Conservation (phyloP, 768 basidiomycete species). For the Rhodocollybia butyracea region DNA sequence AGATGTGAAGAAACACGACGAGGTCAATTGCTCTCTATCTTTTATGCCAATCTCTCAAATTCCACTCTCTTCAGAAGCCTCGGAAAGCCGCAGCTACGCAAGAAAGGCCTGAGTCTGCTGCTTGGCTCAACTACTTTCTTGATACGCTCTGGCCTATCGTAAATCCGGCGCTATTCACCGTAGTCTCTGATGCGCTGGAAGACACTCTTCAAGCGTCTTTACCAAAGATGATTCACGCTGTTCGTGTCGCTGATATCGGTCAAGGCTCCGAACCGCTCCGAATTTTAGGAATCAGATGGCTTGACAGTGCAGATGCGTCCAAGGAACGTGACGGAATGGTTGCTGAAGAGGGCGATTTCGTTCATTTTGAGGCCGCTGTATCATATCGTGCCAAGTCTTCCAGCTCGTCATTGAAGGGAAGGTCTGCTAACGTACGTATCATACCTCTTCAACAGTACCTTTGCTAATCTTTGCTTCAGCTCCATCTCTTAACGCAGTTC, state of each 20-base stretch:
- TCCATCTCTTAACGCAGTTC: constrained; percentile 71
- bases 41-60: not conserved
- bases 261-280: constrained; percentile 67
- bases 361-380: constrained; percentile 71
- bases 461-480: too few relatives aligned
- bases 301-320: constrained; percentile 25
- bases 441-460: too few relatives aligned
- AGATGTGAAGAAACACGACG: not conserved
- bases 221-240: constrained; percentile 49
- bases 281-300: constrained; percentile 62
- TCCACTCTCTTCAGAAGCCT: not conserved
- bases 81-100: constrained; percentile 4
- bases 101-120: constrained; percentile 31
- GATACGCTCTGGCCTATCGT: constrained; percentile 69
- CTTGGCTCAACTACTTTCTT: constrained; percentile 67
- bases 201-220: constrained; percentile 54
- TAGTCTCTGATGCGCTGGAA: constrained; percentile 60
- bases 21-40: constrained; percentile 7
- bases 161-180: constrained; percentile 62
- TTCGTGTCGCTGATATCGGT: constrained; percentile 70
- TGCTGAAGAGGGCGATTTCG: constrained; percentile 34
- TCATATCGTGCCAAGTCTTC: constrained; percentile 56
- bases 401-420: constrained; percentile 29
- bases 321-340: not conserved
- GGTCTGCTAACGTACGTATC: constrained; percentile 57